These are phyloP conservation scores for Eutypella sp. DNA, from an alignment of 2,329 filamentous ascomycete genomes.

Conservation along the genomic window DNA sequence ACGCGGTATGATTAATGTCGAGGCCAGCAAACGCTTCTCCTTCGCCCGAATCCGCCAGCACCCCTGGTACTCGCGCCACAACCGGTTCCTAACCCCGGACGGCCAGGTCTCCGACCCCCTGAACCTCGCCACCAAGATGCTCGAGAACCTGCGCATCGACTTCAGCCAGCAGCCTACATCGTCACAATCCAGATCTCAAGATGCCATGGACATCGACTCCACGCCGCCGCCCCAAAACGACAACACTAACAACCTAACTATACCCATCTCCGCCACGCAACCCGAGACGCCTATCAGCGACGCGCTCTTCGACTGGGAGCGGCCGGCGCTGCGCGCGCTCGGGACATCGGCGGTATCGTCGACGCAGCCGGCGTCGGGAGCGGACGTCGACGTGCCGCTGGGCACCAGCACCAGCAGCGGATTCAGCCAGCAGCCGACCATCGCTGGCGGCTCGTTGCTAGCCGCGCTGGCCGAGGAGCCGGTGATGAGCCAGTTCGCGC, in stretches of 20 bases:
- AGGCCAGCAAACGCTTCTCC: constrained; percentile 71
- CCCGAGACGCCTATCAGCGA: constrained; percentile 74
- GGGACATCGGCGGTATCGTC: constrained; percentile 39
- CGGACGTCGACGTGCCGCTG: constrained; percentile 33
- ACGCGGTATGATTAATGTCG: constrained; percentile 86
- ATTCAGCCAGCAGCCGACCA: too few species aligned
- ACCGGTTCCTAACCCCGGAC: constrained; percentile 68
- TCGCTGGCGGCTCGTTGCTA: too few species aligned
- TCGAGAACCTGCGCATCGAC: constrained; percentile 85
- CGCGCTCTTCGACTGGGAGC: constrained; percentile 82
- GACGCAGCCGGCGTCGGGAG: constrained; percentile 41
- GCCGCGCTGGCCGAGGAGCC: constrained; percentile 79
- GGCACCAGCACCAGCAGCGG: constrained; percentile 29
- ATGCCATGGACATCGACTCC: constrained; percentile 68
- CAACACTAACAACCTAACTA: not conserved
- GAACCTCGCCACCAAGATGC: constrained; percentile 87
- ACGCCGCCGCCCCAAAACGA: constrained; percentile 26
- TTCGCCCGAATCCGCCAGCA: constrained; percentile 83
- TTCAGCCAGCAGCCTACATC: constrained; percentile 64
- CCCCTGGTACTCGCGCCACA: constrained; percentile 87
- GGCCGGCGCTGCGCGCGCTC: constrained; percentile 55
- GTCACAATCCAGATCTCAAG: constrained; percentile 30
- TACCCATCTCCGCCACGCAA: constrained; percentile 67
- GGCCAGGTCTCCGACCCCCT: constrained; percentile 76
- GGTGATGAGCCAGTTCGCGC: constrained; percentile 78